A percentile compares a stretch with the other conserved stretches of the same genome.
Conservation (phyloP, 148 eudicot species). For the Rheum nobile region DNA sequence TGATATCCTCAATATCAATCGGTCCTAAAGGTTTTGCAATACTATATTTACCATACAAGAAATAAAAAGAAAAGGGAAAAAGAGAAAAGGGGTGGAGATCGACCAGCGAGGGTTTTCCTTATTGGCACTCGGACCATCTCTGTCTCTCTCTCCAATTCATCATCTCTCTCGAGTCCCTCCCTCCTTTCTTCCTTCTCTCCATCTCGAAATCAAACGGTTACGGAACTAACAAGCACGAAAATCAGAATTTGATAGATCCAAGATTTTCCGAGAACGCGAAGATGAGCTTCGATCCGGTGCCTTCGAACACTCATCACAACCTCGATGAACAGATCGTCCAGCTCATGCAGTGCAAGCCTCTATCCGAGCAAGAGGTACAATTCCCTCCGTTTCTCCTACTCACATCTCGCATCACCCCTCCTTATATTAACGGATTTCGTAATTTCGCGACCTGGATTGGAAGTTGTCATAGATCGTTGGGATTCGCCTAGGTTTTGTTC, state of each 20-base stretch:
- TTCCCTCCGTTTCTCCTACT: neutral
- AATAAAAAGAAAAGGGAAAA: neutral
- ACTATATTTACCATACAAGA: no score
- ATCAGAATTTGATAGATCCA: constrained; percentile 4
- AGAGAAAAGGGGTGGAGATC: constrained; percentile 7
- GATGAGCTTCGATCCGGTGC: constrained; percentile 71
- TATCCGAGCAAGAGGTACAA: constrained; percentile 67
- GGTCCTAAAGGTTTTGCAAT: no score
- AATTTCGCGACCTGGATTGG: neutral
- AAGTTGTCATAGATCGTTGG: neutral
- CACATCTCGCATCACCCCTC: neutral
- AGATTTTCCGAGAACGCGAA: constrained; percentile 13
- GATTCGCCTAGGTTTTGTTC: constrained; percentile 4
- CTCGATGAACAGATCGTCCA: constrained; percentile 79
- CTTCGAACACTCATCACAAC: constrained; percentile 45
- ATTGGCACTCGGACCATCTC: constrained; percentile 10
- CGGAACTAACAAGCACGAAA: constrained; percentile 5
- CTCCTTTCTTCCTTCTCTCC: constrained; percentile 7
- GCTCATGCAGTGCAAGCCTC: constrained; percentile 94
- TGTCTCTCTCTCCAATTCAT: constrained; percentile 13
- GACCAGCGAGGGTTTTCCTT: constrained; percentile 22
- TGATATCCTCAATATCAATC: no score
- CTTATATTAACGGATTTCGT: neutral
- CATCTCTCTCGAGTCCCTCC: neutral
- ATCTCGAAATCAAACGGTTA: constrained; percentile 10